Conservation (phyloP, 352 stramenopile species). For the Halophytophthora polymorphica region DNA sequence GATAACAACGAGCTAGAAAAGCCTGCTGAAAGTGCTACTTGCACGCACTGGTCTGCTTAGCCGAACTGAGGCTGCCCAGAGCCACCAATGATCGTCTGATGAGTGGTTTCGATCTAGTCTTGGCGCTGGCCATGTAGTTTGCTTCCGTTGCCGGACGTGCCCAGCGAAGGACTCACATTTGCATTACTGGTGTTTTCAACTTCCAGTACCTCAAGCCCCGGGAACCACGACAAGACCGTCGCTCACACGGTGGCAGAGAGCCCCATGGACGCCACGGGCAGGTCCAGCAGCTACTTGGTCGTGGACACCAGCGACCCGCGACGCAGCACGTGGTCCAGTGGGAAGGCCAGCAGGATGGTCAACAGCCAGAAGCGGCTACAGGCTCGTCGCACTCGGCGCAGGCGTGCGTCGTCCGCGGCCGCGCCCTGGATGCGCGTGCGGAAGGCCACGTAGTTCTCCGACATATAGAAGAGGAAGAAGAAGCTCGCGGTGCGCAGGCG, state of each 20-base stretch:
- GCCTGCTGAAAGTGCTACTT: too few relatives aligned
- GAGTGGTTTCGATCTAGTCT: too few relatives aligned
- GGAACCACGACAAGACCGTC: conserved; percentile 52
- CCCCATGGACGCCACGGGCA: conserved; percentile 48
- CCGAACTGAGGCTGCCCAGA: too few relatives aligned
- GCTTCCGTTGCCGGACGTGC: too few relatives aligned
- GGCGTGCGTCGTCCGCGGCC: conserved; percentile 23
- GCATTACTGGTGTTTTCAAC: too few relatives aligned
- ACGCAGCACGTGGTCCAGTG: conserved; percentile 39
- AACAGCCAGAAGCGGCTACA: conserved; percentile 55
- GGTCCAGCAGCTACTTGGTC: conserved; percentile 54
- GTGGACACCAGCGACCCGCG: conserved; percentile 30
- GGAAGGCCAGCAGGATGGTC: conserved; percentile 57
- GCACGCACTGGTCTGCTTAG: too few relatives aligned
- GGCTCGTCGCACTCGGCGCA: conserved; percentile 32
- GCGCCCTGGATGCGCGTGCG: conserved; percentile 38
- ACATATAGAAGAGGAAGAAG: conserved; percentile 67
- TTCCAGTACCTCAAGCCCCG: too few relatives aligned
- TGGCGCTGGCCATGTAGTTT: too few relatives aligned
- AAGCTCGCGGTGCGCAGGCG: conserved; percentile 47
- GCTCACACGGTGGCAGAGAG: conserved; percentile 44
- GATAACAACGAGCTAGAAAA: too few relatives aligned
- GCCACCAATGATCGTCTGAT: too few relatives aligned
- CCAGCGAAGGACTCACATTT: too few relatives aligned
- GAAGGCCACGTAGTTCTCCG: conserved; percentile 63